Evolutionary conservation across 495 filamentous ascomycete genomes (phyloP), one percentile per base, ranked within the genome.

Genomic region (Aspergillus haitiensis): DNA sequence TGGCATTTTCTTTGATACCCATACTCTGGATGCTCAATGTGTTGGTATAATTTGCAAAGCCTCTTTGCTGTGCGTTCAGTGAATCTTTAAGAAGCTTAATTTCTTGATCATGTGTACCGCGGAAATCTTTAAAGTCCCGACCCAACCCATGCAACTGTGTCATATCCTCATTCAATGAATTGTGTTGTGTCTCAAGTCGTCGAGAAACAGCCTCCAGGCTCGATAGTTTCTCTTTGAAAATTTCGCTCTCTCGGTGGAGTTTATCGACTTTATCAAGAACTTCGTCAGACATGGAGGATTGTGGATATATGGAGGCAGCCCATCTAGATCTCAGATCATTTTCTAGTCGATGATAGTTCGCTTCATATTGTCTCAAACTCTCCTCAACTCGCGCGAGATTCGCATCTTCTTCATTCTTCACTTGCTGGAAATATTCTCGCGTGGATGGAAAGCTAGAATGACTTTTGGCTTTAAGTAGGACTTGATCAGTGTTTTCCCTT

Each of bases 371-470:
- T 7, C 54, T 52, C 0, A 71, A 52, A 13, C 56, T 50, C n/a
- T 60, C 16, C 36, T 71, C 62, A 1, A 71, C 42, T 2, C 56
- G 59, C 8, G 21, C 18, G 9, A 67, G 6, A 13, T 64, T 58
- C 2, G 40, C 36, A 7, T 68, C 66, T 56, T 67, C 64, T 10
- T 64, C 60, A 13, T 63, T 56, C 12, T 40, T 55, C 7, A 55
- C 37, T 9, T 63, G 50, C 12, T 65, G 60, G 50, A 59, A 67
- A 52, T 58, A 65, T 9, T 65, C 58, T 13, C 50, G 47, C 0
- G 65, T 63, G 6, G 70, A 63, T 1, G 70, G 64, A 36, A 72
- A 74, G 9, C 48, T 52, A 5, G 47, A 32, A 5, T 64, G 60
- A 6, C n/a, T 10, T 15, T 55, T 67, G 5, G 71, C 71, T 47